Percentiles rank a stretch among this genome's conserved stretches.
These are phyloP conservation scores for Cavenderia fasciculata DNA, from an alignment of 78 protist species.

Conservation along the genomic window DNA sequence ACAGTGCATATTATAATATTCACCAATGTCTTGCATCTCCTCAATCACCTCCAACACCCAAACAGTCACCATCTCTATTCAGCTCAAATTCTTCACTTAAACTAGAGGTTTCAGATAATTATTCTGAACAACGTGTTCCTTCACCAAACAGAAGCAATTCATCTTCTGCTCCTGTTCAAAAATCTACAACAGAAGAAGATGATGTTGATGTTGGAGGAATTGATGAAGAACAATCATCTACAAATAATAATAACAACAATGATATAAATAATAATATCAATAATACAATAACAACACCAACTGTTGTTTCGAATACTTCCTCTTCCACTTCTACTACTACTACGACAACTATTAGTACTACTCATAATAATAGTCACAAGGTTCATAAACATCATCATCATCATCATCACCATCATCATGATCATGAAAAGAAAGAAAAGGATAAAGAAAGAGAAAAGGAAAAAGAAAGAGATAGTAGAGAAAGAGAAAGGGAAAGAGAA, in stretches of 20 bases:
- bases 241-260: not conserved
- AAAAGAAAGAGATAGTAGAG: too few species aligned
- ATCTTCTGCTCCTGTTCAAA: not conserved
- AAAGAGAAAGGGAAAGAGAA: too few species aligned
- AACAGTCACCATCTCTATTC: not conserved
- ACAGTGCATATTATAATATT: constrained; percentile 44
- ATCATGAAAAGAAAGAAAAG: too few species aligned
- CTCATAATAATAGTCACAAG: not conserved
- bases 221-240: constrained; percentile 4
- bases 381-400: not conserved
- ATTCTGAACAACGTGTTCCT: constrained; percentile 57
- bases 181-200: constrained; percentile 10
- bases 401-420: not conserved
- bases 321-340: not conserved
- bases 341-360: not conserved
- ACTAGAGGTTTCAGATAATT: not conserved
- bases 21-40: constrained; percentile 50
- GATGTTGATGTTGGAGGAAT: constrained; percentile 50
- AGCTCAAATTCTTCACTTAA: not conserved
- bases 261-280: not conserved
- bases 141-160: constrained; percentile 16
- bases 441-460: too few species aligned
- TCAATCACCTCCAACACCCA: constrained; percentile 55
- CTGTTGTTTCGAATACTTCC: not conserved
- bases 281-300: not conserved